Evolutionary conservation across 139 green algal genomes (phyloP).

Genomic region (Chlorella sp.): DNA sequence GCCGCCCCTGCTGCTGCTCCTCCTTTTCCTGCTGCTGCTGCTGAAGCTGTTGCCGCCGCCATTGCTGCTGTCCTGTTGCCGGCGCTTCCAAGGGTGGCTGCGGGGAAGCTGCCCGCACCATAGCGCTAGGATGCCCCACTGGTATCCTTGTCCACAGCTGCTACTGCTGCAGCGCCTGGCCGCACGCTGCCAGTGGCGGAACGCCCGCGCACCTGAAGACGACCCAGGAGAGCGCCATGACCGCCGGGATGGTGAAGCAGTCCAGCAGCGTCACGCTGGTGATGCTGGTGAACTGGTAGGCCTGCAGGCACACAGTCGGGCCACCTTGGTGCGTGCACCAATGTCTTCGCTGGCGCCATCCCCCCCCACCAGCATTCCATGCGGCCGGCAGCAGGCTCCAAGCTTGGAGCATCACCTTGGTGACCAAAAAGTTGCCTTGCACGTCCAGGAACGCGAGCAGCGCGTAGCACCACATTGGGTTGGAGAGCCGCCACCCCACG

Average conservation of each 20-base stretch:
- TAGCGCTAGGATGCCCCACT: too few relatives aligned
- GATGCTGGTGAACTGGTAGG: slow-evolving; percentile 77
- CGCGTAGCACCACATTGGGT: slow-evolving; percentile 31
- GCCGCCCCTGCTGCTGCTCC: too few relatives aligned
- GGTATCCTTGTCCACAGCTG: too few relatives aligned
- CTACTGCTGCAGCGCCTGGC: too few relatives aligned
- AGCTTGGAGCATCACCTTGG: slow-evolving; percentile 13
- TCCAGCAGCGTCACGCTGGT: slow-evolving; percentile 77
- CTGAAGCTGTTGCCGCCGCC: too few relatives aligned
- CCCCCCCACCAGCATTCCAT: too few relatives aligned
- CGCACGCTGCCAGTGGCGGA: background rate
- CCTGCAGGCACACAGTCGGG: too few relatives aligned
- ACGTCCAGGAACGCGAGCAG: slow-evolving; percentile 65
- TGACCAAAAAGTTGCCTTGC: slow-evolving; percentile 63
- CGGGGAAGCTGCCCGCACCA: too few relatives aligned
- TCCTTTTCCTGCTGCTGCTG: too few relatives aligned
- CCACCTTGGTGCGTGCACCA: background rate
- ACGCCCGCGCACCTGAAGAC: slow-evolving; percentile 25
- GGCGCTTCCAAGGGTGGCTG: too few relatives aligned
- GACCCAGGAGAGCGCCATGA: slow-evolving; percentile 41
- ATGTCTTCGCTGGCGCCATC: background rate
- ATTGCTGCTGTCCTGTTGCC: too few relatives aligned
- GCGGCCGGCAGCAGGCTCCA: background rate
- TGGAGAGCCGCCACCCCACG: slow-evolving; percentile 1
- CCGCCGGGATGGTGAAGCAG: slow-evolving; percentile 67